Percentiles rank a stretch among this genome's conserved stretches.
phyloP scores from a whole-genome alignment of 805 yeast genomes.

The Pichia phayaonensis region DNA sequence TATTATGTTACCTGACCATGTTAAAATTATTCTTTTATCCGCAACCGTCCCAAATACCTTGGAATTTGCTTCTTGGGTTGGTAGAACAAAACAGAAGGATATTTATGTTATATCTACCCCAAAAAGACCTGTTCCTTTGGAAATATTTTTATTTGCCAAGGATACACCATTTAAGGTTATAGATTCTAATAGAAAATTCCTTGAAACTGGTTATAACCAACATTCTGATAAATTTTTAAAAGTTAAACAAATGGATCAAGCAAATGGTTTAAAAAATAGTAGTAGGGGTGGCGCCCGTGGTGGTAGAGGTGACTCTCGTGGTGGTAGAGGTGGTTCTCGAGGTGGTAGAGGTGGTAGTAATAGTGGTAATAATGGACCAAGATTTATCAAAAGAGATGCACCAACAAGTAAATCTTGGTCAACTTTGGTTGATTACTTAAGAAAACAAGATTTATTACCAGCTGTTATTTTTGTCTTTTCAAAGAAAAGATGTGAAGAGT shows the following conservation, averaged over 20 bases:
- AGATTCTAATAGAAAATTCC: slow-evolving; percentile 63
- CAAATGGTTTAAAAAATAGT: slow-evolving; percentile 30
- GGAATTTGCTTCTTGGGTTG: slow-evolving; percentile 98
- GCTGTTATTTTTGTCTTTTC: slow-evolving; percentile 92
- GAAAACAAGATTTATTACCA: slow-evolving; percentile 67
- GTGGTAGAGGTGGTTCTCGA: slow-evolving; percentile 25
- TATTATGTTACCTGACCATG: slow-evolving; percentile 91
- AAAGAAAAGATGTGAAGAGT: slow-evolving; percentile 87
- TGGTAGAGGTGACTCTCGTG: slow-evolving; percentile 28
- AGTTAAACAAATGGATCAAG: slow-evolving; percentile 4
- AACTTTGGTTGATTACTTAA: slow-evolving; percentile 61
- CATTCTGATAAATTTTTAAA: slow-evolving; percentile 49
- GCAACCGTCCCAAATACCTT: slow-evolving; percentile 99
- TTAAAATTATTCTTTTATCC: slow-evolving; percentile 84
- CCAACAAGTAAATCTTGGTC: slow-evolving; percentile 79
- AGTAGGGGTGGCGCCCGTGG: slow-evolving; percentile 22
- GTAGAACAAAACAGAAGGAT: slow-evolving; percentile 92
- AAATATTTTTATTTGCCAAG: slow-evolving; percentile 80
- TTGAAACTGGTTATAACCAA: slow-evolving; percentile 52
- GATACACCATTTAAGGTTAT: slow-evolving; percentile 64
- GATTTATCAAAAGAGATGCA: slow-evolving; percentile 43
- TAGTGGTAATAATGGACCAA: slow-evolving; percentile 24
- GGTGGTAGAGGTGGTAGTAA: slow-evolving; percentile 24
- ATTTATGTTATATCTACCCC: slow-evolving; percentile 95
- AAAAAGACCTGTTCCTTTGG: slow-evolving; percentile 93